Conservation (phyloP, 495 filamentous ascomycete genomes). For the Alectoria sarmentosa region DNA sequence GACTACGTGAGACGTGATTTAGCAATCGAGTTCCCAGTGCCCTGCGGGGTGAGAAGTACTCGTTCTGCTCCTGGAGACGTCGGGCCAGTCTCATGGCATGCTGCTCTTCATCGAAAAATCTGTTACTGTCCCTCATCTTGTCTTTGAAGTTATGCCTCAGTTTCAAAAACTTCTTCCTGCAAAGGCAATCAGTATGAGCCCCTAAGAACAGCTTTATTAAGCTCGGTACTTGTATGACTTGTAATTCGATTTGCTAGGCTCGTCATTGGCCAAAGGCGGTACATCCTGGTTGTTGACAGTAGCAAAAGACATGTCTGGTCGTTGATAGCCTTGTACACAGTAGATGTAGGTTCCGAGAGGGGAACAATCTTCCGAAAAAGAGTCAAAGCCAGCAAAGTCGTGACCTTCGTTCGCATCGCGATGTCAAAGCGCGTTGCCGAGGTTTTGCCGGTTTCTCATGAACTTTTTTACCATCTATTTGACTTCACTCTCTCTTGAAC, state of each 20-base stretch:
- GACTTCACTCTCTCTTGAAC: too few relatives aligned
- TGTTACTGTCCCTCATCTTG: slow-evolving; percentile 70
- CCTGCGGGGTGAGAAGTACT: slow-evolving; percentile 38
- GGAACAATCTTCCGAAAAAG: not conserved
- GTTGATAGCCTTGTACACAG: not conserved
- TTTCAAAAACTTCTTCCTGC: slow-evolving; percentile 93
- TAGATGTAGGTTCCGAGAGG: not conserved
- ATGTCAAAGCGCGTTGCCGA: slow-evolving; percentile 6
- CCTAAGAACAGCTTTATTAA: not conserved
- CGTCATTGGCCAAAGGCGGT: not conserved
- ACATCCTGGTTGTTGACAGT: slow-evolving; percentile 11
- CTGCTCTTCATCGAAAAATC: slow-evolving; percentile 68
- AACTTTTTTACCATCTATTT: not conserved
- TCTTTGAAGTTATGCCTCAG: slow-evolving; percentile 80
- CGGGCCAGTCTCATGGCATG: slow-evolving; percentile 68
- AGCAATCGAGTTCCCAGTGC: slow-evolving; percentile 16
- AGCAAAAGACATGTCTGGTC: slow-evolving; percentile 11
- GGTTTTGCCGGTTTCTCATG: not conserved
- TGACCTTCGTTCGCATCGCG: too few relatives aligned
- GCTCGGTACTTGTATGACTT: slow-evolving; percentile 25
- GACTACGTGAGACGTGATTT: slow-evolving; percentile 36
- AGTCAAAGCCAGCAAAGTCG: not conserved
- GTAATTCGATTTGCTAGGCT: slow-evolving; percentile 13
- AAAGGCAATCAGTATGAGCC: slow-evolving; percentile 25
- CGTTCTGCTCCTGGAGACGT: slow-evolving; percentile 79